These are phyloP conservation scores for Geranium brycei DNA, from an alignment of 345 rosid genomes.

Conservation along the genomic window DNA sequence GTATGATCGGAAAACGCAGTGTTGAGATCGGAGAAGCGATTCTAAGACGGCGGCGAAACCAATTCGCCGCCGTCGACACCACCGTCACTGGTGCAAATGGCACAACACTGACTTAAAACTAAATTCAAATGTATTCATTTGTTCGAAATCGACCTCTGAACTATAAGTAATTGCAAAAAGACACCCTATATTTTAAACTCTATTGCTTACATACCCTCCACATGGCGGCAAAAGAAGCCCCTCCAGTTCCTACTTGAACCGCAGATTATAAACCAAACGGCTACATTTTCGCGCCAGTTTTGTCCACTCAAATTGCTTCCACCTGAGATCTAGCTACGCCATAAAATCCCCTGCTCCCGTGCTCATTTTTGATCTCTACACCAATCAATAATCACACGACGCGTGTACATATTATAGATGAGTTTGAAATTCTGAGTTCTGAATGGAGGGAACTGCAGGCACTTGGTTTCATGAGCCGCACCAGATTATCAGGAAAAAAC, in stretches of 20 bases:
- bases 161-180: neutral
- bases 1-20: slow-evolving; percentile 10
- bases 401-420: neutral
- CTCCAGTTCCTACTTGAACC: too few species aligned
- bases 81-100: too few species aligned
- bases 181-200: neutral
- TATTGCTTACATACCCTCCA: neutral
- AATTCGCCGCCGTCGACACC: too few species aligned
- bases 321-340: neutral
- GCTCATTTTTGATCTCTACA: neutral
- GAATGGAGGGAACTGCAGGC: neutral
- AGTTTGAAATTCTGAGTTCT: too few species aligned
- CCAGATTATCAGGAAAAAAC: neutral
- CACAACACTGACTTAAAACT: too few species aligned
- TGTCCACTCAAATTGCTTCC: too few species aligned
- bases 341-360: neutral
- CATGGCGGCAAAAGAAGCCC: neutral
- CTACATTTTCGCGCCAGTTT: neutral
- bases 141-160: neutral
- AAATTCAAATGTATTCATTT: neutral
- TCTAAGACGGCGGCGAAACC: slow-evolving; percentile 31
- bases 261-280: neutral
- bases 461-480: neutral
- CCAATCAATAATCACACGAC: neutral
- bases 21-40: slow-evolving; percentile 31